Percentiles rank a stretch among this genome's conserved stretches.
Conservation (phyloP, 306 rosid genomes). For the Luffa aegyptiaca region DNA sequence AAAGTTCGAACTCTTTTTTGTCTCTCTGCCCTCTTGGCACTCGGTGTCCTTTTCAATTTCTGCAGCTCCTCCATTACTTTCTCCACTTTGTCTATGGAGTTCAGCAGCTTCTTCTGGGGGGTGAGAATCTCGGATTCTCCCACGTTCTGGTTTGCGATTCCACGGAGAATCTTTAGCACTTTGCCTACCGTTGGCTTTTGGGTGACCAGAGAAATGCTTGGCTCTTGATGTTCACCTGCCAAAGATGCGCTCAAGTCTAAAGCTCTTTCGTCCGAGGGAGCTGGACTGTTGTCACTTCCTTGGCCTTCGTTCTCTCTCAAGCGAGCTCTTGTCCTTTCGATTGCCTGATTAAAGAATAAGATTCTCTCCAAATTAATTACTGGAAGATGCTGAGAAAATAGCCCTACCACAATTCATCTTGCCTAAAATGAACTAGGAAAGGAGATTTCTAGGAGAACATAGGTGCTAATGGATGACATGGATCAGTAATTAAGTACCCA, state of each 20-base stretch:
- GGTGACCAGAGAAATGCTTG: constrained; percentile 14
- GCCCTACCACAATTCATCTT: neutral
- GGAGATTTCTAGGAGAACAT: neutral
- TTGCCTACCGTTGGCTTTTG: constrained; percentile 23
- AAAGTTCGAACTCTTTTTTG: constrained; percentile 49
- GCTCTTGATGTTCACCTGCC: constrained; percentile 28
- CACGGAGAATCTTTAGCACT: constrained; percentile 34
- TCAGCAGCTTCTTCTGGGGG: constrained; percentile 69
- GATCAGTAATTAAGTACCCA: neutral
- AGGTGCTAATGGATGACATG: neutral
- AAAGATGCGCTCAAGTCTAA: constrained; percentile 8
- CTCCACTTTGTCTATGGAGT: constrained; percentile 59
- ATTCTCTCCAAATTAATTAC: neutral
- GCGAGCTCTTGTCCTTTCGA: constrained; percentile 61
- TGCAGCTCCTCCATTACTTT: constrained; percentile 56
- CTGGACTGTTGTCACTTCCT: constrained; percentile 17
- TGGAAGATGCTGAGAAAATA: neutral
- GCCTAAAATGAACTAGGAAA: neutral
- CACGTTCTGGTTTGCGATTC: constrained; percentile 21
- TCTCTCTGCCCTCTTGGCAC: constrained; percentile 68
- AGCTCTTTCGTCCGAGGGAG: constrained; percentile 14
- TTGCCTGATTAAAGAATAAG: constrained; percentile 31
- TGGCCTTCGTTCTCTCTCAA: constrained; percentile 33
- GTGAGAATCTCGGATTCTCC: constrained; percentile 39
- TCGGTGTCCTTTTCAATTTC: constrained; percentile 53